Evolutionary conservation across 805 yeast species (phyloP), one percentile per base, ranked within the genome.

Genomic region (Kodamaea laetipori): DNA sequence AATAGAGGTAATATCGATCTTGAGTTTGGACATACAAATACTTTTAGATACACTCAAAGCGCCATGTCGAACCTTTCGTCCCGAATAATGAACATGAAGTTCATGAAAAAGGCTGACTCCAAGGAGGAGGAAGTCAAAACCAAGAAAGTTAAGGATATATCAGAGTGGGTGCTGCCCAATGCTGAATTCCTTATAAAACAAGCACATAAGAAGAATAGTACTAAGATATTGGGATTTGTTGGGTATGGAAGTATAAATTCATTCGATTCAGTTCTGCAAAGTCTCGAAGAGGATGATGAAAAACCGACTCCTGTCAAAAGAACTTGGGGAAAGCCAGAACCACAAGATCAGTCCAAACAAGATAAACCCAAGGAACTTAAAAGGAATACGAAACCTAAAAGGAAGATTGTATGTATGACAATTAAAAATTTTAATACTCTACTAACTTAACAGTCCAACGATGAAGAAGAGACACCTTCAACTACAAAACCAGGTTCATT

Each of bases 21-120:
- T 13, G 28, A 34, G 7, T 34, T 23, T n/a, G 31, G 13, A 27
- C 3, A 27, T 5, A n/a, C n/a, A n/a, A n/a, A n/a, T n/a, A n/a
- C n/a, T n/a, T n/a, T 8, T 24, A n/a, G n/a, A 15, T 21, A 18
- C 26, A 16, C 10, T 13, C 25, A n/a, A 33, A 8, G 19, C 25
- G 10, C n/a, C 11, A 41, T 41, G 45, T 36, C 45, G 27, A 35
- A 41, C 18, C 40, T 41, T 24, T 41, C 45, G 7, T 35, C 45
- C 7, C 76, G 89, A 55, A 86, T 88, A 54, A 70, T 84, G 81
- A 84, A 83, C 76, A 88, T 88, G 96, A 88, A 87, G 73, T 71
- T 71, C 72, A 71, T 71, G 74, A 66, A 60, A 45, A 60, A 56
- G 33, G 57, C 73, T 26, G 78, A 75, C 16, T 72, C 65, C 28